Conservation (phyloP, 208 protist genomes). For the Leishmania aethiopica region DNA sequence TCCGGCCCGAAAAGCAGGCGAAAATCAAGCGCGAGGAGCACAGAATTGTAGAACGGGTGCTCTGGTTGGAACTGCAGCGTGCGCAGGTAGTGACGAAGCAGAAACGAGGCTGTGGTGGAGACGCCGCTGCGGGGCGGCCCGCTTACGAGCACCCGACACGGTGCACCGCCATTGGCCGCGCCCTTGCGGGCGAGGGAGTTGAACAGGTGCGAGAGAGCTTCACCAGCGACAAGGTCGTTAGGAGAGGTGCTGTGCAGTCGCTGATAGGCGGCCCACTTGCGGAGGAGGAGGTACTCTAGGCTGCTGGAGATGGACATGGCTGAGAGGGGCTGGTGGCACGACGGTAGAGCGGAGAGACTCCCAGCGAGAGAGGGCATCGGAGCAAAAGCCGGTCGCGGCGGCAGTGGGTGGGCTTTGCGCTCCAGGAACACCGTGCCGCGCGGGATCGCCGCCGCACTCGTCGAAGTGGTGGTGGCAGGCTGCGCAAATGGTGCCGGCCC, state of each 20-base stretch:
- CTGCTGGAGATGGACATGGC: constrained; percentile 18
- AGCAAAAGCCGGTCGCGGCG: constrained; percentile 22
- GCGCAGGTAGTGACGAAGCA: constrained; percentile 30
- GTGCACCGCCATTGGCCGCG: not conserved
- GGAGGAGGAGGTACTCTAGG: constrained; percentile 33
- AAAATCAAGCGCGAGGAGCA: constrained; percentile 67
- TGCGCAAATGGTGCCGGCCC: not conserved
- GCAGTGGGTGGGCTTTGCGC: constrained; percentile 14
- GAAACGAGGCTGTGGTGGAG: constrained; percentile 50
- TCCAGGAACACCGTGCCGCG: constrained; percentile 30
- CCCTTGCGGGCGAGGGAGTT: not conserved
- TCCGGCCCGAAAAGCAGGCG: constrained; percentile 39
- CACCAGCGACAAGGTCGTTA: constrained; percentile 23
- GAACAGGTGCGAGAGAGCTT: constrained; percentile 21
- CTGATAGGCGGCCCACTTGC: constrained; percentile 38
- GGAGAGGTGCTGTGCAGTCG: constrained; percentile 22
- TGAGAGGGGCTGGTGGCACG: constrained; percentile 13
- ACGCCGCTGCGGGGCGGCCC: constrained; percentile 74
- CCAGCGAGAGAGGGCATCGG: not conserved
- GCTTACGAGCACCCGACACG: constrained; percentile 51
- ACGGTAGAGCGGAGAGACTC: not conserved
- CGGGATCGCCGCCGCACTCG: not conserved
- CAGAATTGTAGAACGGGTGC: constrained; percentile 34
- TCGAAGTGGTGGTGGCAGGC: not conserved
- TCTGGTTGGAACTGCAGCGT: constrained; percentile 31